Evolutionary conservation across 371 early-diverging fungal species (phyloP).

Genomic region (Mucor racemosus): DNA sequence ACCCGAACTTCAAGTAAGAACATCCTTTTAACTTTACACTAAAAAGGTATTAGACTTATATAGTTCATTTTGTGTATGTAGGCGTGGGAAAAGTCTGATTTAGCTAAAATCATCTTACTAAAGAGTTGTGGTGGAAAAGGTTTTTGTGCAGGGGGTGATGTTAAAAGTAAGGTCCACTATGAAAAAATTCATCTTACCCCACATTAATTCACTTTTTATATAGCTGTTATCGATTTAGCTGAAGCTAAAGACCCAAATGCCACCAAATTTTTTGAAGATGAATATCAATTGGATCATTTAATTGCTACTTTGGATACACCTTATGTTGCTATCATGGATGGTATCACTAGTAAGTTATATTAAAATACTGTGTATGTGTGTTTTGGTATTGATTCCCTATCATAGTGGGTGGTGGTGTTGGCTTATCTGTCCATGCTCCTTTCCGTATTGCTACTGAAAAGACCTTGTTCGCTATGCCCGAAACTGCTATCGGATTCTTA

Average conservation of each 20-base stretch:
- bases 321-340: conserved; percentile 87
- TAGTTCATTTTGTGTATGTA: conserved; percentile 28
- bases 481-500: conserved; percentile 93
- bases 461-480: conserved; percentile 94
- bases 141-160: conserved; percentile 98
- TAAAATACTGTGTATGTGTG: background rate
- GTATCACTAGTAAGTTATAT: conserved; percentile 82
- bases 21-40: background rate
- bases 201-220: background rate
- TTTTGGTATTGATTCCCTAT: background rate
- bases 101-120: conserved; percentile 87
- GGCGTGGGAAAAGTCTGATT: conserved; percentile 90
- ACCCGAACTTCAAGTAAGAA: conserved; percentile 76
- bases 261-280: conserved; percentile 85
- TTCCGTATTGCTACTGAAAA: conserved; percentile 96
- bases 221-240: conserved; percentile 54
- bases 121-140: conserved; percentile 79
- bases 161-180: conserved; percentile 65
- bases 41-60: background rate
- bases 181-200: no score
- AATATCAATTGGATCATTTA: conserved; percentile 92
- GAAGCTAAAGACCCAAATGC: conserved; percentile 58
- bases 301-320: conserved; percentile 89
- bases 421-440: conserved; percentile 93
- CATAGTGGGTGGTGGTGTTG: conserved; percentile 97